Conservation (phyloP, 1,284 basidiomycete species). For the Peniophora sp. region DNA sequence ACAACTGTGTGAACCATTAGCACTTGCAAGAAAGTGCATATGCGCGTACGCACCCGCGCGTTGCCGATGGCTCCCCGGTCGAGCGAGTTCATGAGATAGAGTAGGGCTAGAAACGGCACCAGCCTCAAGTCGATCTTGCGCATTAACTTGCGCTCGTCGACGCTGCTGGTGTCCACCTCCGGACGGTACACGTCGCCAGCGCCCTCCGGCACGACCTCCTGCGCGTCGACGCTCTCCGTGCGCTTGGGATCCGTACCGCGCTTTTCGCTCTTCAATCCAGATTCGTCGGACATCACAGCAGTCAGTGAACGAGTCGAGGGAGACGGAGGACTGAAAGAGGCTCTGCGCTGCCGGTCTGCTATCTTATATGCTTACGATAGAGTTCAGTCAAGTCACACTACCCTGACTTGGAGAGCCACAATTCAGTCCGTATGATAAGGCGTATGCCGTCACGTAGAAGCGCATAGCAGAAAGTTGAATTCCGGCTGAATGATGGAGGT, state of each 20-base stretch:
- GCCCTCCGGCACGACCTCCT: not conserved
- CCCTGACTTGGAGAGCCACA: too few relatives aligned
- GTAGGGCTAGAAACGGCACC: conserved; percentile 62
- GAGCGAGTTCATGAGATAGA: conserved; percentile 69
- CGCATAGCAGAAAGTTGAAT: too few relatives aligned
- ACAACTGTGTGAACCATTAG: conserved; percentile 32
- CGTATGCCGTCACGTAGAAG: too few relatives aligned
- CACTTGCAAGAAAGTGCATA: not conserved
- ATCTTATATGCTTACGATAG: too few relatives aligned
- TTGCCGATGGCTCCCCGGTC: conserved; percentile 82
- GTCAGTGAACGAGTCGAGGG: not conserved
- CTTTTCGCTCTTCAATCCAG: not conserved
- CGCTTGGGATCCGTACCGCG: not conserved
- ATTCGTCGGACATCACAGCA: not conserved
- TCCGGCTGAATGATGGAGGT: too few relatives aligned
- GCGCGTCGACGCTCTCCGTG: not conserved
- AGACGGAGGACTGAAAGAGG: not conserved
- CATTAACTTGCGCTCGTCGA: conserved; percentile 57
- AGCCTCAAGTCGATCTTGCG: conserved; percentile 59
- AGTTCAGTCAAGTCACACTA: too few relatives aligned
- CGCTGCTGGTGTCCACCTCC: conserved; percentile 41
- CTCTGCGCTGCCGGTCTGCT: too few relatives aligned
- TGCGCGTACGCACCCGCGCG: conserved; percentile 51
- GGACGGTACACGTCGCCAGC: conserved; percentile 35
- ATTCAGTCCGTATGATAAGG: too few relatives aligned